Base-by-base conservation (phyloP, 2,329 filamentous ascomycete species). In the Colletotrichum karsti region DNA sequence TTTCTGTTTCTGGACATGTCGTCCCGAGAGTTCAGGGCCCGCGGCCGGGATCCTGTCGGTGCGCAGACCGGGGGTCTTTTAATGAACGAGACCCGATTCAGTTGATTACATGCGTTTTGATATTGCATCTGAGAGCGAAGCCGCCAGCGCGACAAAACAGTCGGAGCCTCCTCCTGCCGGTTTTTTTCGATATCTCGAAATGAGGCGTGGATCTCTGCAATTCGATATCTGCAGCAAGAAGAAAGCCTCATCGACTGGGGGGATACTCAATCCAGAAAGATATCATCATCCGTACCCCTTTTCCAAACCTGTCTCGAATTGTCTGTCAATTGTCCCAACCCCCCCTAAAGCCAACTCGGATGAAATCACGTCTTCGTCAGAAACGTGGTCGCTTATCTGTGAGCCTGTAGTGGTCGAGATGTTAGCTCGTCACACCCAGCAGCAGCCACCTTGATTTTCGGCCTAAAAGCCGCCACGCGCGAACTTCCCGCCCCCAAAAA, bases 1-100 rank as follows among this genome's bases (percentile, higher is more conserved):
- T 57, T 33, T 30, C 60, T 63, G 51, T 48, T 63, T 57, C 60
- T 63, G 60, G 60, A 46, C 20, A 63, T 48, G 60, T 60, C 57
- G 42, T 39, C 51, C 60, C 51, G 50, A 65, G 15, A 33, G 26
- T 37, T 22, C 62, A 60, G 62, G 46, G 44, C 24, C 22, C 28
- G 28, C n/a, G 50, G 13, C 63, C 50, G 58, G 58, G 41, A 67
- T 67, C 39, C 8, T 51, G 58, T 63, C 63, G 53, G 63, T 56
- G 63, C 63, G 42, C 41, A 51, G 63, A 55, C 63, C 58, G 48
- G 53, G 63, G 56, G 33, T 55, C n/a, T n/a, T n/a, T 42, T 41
- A 60, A 61, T 65, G 63, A 61, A 56, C 41, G 60, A 41, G 57
- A 20, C 33, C 56, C 48, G 37, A 54, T 54, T 30, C 56, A 54